These are phyloP conservation scores for Suillus paluster DNA, from an alignment of 768 basidiomycete genomes.

Conservation along the genomic window DNA sequence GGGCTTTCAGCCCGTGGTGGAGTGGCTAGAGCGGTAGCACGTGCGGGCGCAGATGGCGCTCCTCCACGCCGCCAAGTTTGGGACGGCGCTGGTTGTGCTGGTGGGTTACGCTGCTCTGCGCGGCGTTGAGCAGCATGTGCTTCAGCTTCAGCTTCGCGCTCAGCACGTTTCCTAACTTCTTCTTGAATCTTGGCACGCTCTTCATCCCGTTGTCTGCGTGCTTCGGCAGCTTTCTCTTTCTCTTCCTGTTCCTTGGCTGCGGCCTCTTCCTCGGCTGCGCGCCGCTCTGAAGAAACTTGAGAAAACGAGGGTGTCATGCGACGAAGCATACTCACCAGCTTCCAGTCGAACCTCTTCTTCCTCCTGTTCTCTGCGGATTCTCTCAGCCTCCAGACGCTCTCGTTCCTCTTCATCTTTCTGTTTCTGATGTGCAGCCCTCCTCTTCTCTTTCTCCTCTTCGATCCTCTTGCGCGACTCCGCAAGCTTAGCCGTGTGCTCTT, in stretches of 20 bases:
- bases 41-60: conserved; percentile 24
- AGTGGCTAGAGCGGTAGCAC: conserved; percentile 31
- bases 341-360: conserved; percentile 50
- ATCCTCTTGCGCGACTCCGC: conserved; percentile 69
- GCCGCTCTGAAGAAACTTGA: conserved; percentile 46
- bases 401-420: conserved; percentile 53
- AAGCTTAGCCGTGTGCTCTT: conserved; percentile 66
- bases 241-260: conserved; percentile 60
- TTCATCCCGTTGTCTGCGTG: conserved; percentile 56
- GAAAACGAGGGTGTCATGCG: conserved; percentile 3
- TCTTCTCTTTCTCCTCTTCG: conserved; percentile 83
- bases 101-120: conserved; percentile 36
- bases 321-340: conserved; percentile 49
- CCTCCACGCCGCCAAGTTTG: conserved; percentile 26
- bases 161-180: conserved; percentile 58
- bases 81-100: conserved; percentile 24
- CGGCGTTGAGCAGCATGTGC: conserved; percentile 48
- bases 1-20: conserved; percentile 63
- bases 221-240: conserved; percentile 57
- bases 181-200: conserved; percentile 58
- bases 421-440: conserved; percentile 62
- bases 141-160: conserved; percentile 74
- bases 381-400: conserved; percentile 29
- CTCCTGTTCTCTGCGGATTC: conserved; percentile 29
- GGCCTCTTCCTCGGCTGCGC: conserved; percentile 61